These are phyloP conservation scores for Echinochloa phyllopogon DNA, from an alignment of 176 grass and related monocot genomes.

Conservation along the genomic window DNA sequence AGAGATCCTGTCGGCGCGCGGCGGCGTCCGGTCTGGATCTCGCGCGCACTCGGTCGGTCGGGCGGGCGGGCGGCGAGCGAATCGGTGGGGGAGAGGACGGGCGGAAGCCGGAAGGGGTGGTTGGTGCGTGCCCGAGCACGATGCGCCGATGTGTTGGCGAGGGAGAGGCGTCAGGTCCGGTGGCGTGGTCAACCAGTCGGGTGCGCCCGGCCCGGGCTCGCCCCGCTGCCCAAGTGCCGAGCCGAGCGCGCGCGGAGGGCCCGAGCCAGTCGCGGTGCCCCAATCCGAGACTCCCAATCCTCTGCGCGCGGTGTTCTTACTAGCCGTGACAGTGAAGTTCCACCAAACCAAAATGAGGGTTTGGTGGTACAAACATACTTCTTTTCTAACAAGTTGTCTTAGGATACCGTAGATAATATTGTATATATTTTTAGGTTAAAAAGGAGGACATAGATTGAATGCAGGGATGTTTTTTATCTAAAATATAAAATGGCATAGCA, in stretches of 20 bases:
- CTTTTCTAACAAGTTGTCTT: too few species aligned
- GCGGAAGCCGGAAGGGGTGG: not conserved
- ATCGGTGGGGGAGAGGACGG: constrained; percentile 14
- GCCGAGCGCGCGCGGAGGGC: too few species aligned
- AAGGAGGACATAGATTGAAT: too few species aligned
- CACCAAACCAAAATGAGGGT: too few species aligned
- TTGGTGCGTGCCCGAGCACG: constrained; percentile 9
- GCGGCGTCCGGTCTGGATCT: constrained; percentile 39
- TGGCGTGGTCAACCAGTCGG: constrained; percentile 34
- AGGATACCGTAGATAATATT: too few species aligned
- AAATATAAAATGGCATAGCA: too few species aligned
- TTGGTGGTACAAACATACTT: too few species aligned
- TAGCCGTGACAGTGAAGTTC: not conserved
- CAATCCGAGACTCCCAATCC: not conserved
- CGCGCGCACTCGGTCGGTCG: constrained; percentile 21
- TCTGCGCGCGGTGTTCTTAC: not conserved
- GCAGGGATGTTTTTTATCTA: too few species aligned
- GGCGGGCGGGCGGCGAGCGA: constrained; percentile 16
- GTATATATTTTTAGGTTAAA: too few species aligned
- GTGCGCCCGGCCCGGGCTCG: not conserved
- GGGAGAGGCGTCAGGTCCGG: constrained; percentile 26
- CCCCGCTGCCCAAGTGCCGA: not conserved
- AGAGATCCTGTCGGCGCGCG: constrained; percentile 24
- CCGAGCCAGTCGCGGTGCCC: not conserved
- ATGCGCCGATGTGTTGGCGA: constrained; percentile 32